Conservation (phyloP, 2,329 filamentous ascomycete genomes). For the Pyrenochaeta sp. region DNA sequence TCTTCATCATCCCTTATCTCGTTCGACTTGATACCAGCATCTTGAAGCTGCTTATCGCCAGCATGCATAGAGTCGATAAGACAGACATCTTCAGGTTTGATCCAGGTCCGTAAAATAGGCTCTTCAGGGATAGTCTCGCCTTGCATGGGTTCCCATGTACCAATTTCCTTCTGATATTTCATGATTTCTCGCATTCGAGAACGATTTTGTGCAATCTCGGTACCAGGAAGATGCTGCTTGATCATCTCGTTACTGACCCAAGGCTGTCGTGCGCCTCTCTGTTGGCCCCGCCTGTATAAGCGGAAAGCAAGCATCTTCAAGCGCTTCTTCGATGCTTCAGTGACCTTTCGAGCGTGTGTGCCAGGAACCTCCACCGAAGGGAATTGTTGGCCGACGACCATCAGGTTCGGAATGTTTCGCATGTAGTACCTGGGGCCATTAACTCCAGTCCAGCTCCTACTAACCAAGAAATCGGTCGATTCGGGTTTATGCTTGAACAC, state of each 20-base stretch:
- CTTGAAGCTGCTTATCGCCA: slow-evolving; percentile 86
- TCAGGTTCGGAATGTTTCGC: slow-evolving; percentile 89
- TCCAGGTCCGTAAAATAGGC: slow-evolving; percentile 81
- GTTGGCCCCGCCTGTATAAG: slow-evolving; percentile 78
- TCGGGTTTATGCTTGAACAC: slow-evolving; percentile 87
- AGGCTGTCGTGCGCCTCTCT: slow-evolving; percentile 74
- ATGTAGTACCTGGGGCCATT: slow-evolving; percentile 83
- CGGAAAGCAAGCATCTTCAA: slow-evolving; percentile 96
- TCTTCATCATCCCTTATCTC: slow-evolving; percentile 71
- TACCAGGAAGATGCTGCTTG: slow-evolving; percentile 82
- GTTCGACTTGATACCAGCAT: slow-evolving; percentile 82
- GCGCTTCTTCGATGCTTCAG: slow-evolving; percentile 94
- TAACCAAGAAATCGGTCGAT: slow-evolving; percentile 83
- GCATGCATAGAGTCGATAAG: slow-evolving; percentile 96
- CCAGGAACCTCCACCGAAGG: slow-evolving; percentile 92
- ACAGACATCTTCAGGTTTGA: slow-evolving; percentile 95
- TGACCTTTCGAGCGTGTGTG: slow-evolving; percentile 92
- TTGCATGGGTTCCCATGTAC: slow-evolving; percentile 78
- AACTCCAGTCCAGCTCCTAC: slow-evolving; percentile 80
- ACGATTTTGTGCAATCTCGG: slow-evolving; percentile 92
- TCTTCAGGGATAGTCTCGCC: slow-evolving; percentile 82
- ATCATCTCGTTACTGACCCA: slow-evolving; percentile 76
- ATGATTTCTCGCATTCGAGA: slow-evolving; percentile 98
- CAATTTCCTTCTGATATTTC: slow-evolving; percentile 84
- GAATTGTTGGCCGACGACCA: slow-evolving; percentile 90